Evolutionary conservation across 257 asterid genomes (phyloP), one percentile per base, ranked within the genome.

Genomic region (Agastache rugosa): DNA sequence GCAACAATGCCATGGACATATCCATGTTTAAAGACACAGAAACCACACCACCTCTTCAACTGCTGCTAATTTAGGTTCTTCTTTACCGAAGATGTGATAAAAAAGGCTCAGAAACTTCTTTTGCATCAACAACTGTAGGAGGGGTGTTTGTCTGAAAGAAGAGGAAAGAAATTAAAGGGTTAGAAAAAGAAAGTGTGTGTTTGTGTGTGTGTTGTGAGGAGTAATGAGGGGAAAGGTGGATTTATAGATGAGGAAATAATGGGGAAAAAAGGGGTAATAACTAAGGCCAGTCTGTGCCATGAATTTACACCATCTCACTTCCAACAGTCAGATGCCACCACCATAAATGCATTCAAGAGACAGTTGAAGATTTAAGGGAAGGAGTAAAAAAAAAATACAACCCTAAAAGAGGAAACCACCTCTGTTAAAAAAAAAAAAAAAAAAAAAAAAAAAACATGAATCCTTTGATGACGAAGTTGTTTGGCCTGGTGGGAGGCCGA

Each of bases 271-370:
- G 78, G 64, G 74, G 88, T 80, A 87, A 83, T 84, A 78, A 86
- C 78, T 82, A 72, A 81, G 69, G 92, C 84, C 95, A 91, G 94
- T 31, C 88, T 89, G 91, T 83, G 81, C 75, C 85, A 83, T 89
- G 84, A 84, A 78, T 83, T 67, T 85, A 85, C 87, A 75, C 80
- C 91, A 80, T 81, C 71, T 78, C 22, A 73, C 76, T 73, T 82
- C 82, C 82, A 79, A 76, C 81, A 82, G 80, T 81, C 83, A 80
- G 84, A 86, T 84, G 86, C 81, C 65, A 75, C 82, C 74, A 67
- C 83, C 86, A 88, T 92, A 60, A 93, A 93, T 93, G 98, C 93
- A 74, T 79, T 55, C 47, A 63, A 56, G 81, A 82, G 77, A 68
- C 87, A 66, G 91, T 88, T 88, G 86, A 82, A 77, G 77, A 53